Base-by-base conservation (phyloP, 1,284 basidiomycete species). In the Ceratobasidium sp. region DNA sequence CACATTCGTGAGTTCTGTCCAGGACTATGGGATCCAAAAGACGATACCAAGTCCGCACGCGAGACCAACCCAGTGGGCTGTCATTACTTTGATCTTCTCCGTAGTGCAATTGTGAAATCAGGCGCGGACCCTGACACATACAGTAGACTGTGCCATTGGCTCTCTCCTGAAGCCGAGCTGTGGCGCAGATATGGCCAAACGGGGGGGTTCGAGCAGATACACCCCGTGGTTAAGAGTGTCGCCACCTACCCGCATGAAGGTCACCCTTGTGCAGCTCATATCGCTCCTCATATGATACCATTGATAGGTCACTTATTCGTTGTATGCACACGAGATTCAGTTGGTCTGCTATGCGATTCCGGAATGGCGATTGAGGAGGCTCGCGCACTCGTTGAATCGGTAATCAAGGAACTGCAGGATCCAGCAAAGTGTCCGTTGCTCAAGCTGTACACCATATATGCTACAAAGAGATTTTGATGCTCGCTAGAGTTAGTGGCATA, bases 381-480 rank as follows among this genome's bases (percentile, higher is more conserved):
- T 10, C 22, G 20, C 20, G 3, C 8, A 22, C 17, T 60, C 29
- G 29, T 47, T 34, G 56, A 60, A 10, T 40, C 10, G 10, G 20
- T 22, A n/a, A n/a, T 60, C 10, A 31, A 60, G 15, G 57, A 60
- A 25, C 22, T 60, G 27, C 31, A 34, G 20, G 17, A 49, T 15
- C 57, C n/a, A 47, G 31, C 22, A 7, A 49, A 40, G 20, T 60
- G 57, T 34, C 22, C 12, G 42, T 20, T 47, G 27, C 5, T 60
- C 25, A 49, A 60, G 31, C 12, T 47, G 31, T 47, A 35, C 17
- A 34, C 29, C 22, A 32, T 60, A 34, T 60, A 60, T 34, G 57
- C 35, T 29, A 43, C 31, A 8, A 60, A 60, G 35, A 43, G 22
- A 38, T 56, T n/a, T n/a, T n/a, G n/a, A n/a, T n/a, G n/a, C n/a